A percentile compares a stretch with the other conserved stretches of the same genome.
Evolutionary conservation across 768 basidiomycete species (phyloP).

Genomic region (Trametes elegans): DNA sequence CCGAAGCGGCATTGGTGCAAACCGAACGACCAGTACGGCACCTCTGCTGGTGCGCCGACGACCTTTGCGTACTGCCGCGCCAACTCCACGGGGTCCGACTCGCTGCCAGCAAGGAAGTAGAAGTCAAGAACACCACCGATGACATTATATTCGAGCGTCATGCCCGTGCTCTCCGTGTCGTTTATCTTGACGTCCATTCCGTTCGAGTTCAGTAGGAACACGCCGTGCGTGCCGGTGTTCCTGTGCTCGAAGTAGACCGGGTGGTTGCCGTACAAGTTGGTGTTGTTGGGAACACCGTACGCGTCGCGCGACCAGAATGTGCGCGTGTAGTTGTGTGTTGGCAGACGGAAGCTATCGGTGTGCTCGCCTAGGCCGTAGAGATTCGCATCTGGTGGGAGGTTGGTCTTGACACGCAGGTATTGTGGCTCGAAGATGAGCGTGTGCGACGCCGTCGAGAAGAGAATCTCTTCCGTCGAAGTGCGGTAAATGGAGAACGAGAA

Average conservation of each 20-base stretch:
- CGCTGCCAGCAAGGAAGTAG: constrained; percentile 73
- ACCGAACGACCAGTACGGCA: constrained; percentile 74
- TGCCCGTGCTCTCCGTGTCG: constrained; percentile 32
- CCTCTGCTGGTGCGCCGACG: constrained; percentile 64
- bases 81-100: constrained; percentile 53
- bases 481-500: constrained; percentile 62
- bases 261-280: constrained; percentile 72
- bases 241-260: constrained; percentile 75
- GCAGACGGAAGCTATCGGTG: constrained; percentile 61
- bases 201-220: constrained; percentile 66
- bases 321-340: constrained; percentile 39
- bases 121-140: constrained; percentile 79
- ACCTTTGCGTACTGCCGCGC: constrained; percentile 69
- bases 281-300: constrained; percentile 52
- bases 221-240: constrained; percentile 62
- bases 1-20: constrained; percentile 74
- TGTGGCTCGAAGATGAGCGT: constrained; percentile 75
- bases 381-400: constrained; percentile 57
- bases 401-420: constrained; percentile 70
- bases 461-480: constrained; percentile 45
- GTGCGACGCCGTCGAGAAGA: constrained; percentile 60
- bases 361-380: constrained; percentile 81
- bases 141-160: constrained; percentile 67
- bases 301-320: constrained; percentile 68
- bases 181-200: constrained; percentile 78